Base-by-base conservation (phyloP, 768 basidiomycete genomes). In the Pilatotrama ljubarskyi region DNA sequence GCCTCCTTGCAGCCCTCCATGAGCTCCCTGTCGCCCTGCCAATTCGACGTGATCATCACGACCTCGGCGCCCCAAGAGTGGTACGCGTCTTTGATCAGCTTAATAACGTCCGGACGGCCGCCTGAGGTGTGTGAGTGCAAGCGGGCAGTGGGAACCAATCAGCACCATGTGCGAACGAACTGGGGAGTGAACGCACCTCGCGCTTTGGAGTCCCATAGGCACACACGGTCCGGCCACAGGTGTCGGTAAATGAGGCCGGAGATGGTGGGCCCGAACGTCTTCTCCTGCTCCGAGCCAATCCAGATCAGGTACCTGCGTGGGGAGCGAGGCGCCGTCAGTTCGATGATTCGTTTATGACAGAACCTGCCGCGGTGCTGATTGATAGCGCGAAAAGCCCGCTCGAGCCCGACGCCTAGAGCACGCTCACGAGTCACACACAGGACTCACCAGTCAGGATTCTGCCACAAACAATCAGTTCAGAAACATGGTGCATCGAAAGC, bases 281-380 rank as follows among this genome's bases (percentile, higher is more conserved):
- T 77, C 63, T 76, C 76, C 53, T 78, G 77, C 62, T 79, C 78
- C 26, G 76, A 77, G 29, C 78, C 73, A 38, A 79, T 77, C 77
- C 77, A 78, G 41, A 78, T 76, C 25, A 77, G 67, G 64, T 70
- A 77, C 75, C 73, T 73, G 48, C n/a, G 3, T n/a, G 29, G 35
- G 17, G 13, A 18, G 14, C 36, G 17, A 18, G 14, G 49, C 14
- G 40, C 50, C 46, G 42, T 55, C 47, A 55, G 48, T 55, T 6
- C 29, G 47, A 3, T 40, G 15, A 43, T 51, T 32, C 47, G 15
- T 51, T 14, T 41, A 17, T 26, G 17, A 25, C 10, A 8, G 15
- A 13, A 13, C 14, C 36, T 20, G 18, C 13, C 36, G 35, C 22
- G 5, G 47, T 17, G 32, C 46, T 25, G 13, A 18, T 18, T 58